A percentile compares a stretch with the other conserved stretches of the same genome.
Evolutionary conservation across 805 yeast species (phyloP).

Genomic region (Lipomyces oligophaga): DNA sequence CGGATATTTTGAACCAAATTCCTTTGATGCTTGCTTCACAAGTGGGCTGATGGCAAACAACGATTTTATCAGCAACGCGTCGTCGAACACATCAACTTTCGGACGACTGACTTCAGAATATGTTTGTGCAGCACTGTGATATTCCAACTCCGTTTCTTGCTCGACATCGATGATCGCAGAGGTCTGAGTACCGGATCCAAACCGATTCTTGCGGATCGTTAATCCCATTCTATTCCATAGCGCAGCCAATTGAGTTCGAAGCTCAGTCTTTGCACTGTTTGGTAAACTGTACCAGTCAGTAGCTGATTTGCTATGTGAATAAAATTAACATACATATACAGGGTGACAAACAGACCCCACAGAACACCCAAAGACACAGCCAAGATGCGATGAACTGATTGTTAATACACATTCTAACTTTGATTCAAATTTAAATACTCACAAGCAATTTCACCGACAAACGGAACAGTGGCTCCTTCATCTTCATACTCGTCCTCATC

Average conservation of each 20-base stretch:
- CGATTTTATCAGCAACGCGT: constrained; percentile 14
- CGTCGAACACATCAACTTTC: constrained; percentile 17
- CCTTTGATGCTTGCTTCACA: constrained; percentile 42
- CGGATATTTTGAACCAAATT: constrained; percentile 67
- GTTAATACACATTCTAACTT: not conserved
- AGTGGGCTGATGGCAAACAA: constrained; percentile 27
- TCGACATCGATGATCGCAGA: not conserved
- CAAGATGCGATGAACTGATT: constrained; percentile 64
- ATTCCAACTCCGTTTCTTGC: not conserved
- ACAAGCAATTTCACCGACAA: constrained; percentile 64
- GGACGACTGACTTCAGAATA: no score
- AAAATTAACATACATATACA: constrained; percentile 43
- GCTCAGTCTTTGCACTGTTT: constrained; percentile 66
- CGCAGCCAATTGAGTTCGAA: constrained; percentile 60
- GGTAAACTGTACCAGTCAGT: constrained; percentile 50
- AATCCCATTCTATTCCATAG: constrained; percentile 80
- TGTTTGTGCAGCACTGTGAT: constrained; percentile 20
- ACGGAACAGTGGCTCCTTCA: constrained; percentile 67
- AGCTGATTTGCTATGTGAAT: constrained; percentile 60
- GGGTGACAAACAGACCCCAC: constrained; percentile 71
- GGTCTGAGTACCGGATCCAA: constrained; percentile 32
- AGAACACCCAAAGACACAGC: constrained; percentile 69
- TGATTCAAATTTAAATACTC: not conserved
- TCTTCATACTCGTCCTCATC: constrained; percentile 50
- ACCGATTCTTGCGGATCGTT: constrained; percentile 73